Percentiles rank a stretch among this genome's conserved stretches.
phyloP scores from a whole-genome alignment of 139 green algal species.

The Limnomonas spitsbergensis region DNA sequence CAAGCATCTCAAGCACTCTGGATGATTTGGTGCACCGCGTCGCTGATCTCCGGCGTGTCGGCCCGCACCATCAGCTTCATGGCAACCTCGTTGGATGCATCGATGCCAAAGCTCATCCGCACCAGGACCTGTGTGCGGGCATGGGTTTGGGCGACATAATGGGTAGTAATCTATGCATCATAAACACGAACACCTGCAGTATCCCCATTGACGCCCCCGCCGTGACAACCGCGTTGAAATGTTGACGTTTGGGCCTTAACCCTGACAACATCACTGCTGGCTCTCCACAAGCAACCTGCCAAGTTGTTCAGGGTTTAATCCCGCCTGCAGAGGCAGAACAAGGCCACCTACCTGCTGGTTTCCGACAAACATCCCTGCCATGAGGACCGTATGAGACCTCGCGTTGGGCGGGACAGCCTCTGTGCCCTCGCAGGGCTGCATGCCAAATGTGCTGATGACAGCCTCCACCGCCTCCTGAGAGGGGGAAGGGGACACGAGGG shows the following conservation, averaged over 20 bases:
- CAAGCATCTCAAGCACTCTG: slow-evolving; percentile 71
- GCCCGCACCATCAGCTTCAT: slow-evolving; percentile 94
- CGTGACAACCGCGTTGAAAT: no score
- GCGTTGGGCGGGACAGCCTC: slow-evolving; percentile 92
- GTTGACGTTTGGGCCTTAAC: no score
- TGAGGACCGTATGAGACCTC: slow-evolving; percentile 82
- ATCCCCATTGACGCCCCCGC: no score
- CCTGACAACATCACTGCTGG: no score
- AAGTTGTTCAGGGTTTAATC: no score
- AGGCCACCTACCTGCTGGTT: slow-evolving; percentile 39
- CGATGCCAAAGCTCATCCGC: slow-evolving; percentile 90
- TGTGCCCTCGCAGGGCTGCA: slow-evolving; percentile 90
- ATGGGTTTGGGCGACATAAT: not conserved
- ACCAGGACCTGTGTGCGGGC: slow-evolving; percentile 64
- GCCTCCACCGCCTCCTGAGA: slow-evolving; percentile 85
- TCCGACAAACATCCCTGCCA: slow-evolving; percentile 81
- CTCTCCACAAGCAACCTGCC: no score
- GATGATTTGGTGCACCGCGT: slow-evolving; percentile 91
- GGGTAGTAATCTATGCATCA: no score
- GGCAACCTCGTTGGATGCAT: slow-evolving; percentile 79
- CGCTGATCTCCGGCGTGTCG: slow-evolving; percentile 57
- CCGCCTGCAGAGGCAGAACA: no score
- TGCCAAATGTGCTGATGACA: slow-evolving; percentile 83
- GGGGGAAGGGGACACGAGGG: not conserved
- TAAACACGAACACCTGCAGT: no score